A percentile compares a stretch with the other conserved stretches of the same genome.
These are phyloP conservation scores for Solanum raphanifolium DNA, from an alignment of 257 asterid species.

Conservation along the genomic window DNA sequence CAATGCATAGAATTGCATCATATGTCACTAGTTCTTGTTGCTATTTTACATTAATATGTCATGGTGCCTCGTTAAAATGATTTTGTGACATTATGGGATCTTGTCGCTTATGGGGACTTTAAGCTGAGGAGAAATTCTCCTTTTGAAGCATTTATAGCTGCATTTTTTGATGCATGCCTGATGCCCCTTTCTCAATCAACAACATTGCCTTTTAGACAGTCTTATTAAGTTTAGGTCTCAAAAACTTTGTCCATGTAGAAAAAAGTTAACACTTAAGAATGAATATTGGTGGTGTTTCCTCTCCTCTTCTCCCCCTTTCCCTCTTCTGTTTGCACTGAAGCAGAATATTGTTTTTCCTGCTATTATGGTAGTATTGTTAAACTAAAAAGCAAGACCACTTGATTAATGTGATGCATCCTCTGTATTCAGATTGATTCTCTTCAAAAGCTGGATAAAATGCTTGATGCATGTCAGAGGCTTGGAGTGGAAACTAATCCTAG, in stretches of 20 bases:
- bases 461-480: conserved; percentile 40
- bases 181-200: not conserved
- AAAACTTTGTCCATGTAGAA: not conserved
- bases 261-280: not conserved
- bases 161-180: not conserved
- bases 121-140: not conserved
- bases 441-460: conserved; percentile 63
- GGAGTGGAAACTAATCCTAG: conserved; percentile 70
- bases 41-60: not conserved
- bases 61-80: not conserved
- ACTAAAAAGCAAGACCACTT: not conserved
- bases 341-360: not conserved
- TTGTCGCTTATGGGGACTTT: not conserved
- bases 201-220: not conserved
- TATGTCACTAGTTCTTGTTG: not conserved
- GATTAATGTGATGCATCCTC: not conserved
- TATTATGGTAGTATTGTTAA: not conserved
- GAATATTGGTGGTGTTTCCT: not conserved
- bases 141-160: not conserved
- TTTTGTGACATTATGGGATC: not conserved
- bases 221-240: not conserved
- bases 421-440: conserved; percentile 48
- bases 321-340: not conserved
- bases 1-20: not conserved
- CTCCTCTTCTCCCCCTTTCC: not conserved